These are phyloP conservation scores for Wallemia ichthyophaga DNA, from an alignment of 1,284 basidiomycete genomes.

Conservation along the genomic window DNA sequence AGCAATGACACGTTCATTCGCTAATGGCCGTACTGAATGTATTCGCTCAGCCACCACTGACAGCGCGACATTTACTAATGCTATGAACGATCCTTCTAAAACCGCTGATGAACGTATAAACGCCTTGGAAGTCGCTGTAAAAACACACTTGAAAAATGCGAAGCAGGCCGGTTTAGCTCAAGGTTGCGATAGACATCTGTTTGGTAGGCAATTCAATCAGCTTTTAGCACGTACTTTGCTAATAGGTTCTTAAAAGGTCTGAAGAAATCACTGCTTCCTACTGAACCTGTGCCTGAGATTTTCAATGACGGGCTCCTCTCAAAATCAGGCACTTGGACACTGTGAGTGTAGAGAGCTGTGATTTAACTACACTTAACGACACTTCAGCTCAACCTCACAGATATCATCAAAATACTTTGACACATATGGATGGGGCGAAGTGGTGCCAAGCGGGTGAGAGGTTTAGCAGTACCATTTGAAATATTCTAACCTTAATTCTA, in stretches of 20 bases:
- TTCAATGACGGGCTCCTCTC: slow-evolving; percentile 39
- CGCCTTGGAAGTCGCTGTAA: slow-evolving; percentile 33
- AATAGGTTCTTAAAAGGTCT: slow-evolving; percentile 23
- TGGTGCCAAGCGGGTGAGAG: slow-evolving; percentile 9
- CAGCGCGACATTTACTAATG: slow-evolving; percentile 35
- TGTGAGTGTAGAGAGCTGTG: slow-evolving; percentile 12
- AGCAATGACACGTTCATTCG: slow-evolving; percentile 50
- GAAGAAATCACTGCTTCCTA: slow-evolving; percentile 29
- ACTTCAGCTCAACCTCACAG: slow-evolving; percentile 44
- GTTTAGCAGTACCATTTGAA: not conserved
- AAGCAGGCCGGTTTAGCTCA: slow-evolving; percentile 35
- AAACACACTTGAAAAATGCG: slow-evolving; percentile 38
- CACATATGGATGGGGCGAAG: slow-evolving; percentile 63
- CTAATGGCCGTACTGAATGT: slow-evolving; percentile 62
- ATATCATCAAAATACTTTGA: slow-evolving; percentile 50
- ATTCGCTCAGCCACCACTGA: slow-evolving; percentile 46
- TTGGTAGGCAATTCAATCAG: slow-evolving; percentile 24
- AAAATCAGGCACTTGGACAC: slow-evolving; percentile 18
- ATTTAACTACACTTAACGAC: slow-evolving; percentile 26
- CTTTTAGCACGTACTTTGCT: not conserved
- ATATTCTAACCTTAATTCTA: not conserved
- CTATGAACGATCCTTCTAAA: slow-evolving; percentile 29
- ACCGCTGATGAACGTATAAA: slow-evolving; percentile 21
- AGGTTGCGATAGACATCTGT: slow-evolving; percentile 54
- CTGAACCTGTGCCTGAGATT: slow-evolving; percentile 31